Conservation (phyloP, 129 eudicot genomes). For the Ambrosia trifida region DNA sequence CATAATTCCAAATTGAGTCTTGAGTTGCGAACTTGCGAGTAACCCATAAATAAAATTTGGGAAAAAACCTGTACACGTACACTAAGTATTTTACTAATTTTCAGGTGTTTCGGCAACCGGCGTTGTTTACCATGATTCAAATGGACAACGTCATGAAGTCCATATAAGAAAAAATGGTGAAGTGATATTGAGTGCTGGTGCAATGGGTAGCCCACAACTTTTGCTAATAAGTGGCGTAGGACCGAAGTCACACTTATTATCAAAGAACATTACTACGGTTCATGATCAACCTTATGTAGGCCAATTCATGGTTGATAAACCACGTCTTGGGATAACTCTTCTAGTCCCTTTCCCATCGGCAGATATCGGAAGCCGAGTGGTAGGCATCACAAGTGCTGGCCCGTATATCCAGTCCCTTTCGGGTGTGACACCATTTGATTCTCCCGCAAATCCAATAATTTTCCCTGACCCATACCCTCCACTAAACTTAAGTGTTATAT, state of each 20-base stretch:
- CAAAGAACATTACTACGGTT: conserved; percentile 22
- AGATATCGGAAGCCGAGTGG: conserved; percentile 14
- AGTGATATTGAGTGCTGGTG: conserved; percentile 42
- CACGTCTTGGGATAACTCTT: conserved; percentile 13
- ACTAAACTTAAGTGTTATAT: conserved; percentile 16
- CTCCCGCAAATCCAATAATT: conserved; percentile 12
- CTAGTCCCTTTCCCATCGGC: conserved; percentile 8
- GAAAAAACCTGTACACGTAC: too few relatives aligned
- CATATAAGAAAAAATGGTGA: conserved; percentile 31
- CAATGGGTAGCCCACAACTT: conserved; percentile 44
- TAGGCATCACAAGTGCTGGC: conserved; percentile 24
- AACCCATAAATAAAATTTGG: too few relatives aligned
- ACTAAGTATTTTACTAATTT: too few relatives aligned
- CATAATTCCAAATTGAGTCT: too few relatives aligned
- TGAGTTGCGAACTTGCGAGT: too few relatives aligned
- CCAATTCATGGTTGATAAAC: conserved; percentile 33
- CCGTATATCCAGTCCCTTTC: conserved; percentile 9
- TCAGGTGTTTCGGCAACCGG: conserved; percentile 20
- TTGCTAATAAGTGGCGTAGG: conserved; percentile 34
- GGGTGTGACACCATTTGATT: too few relatives aligned
- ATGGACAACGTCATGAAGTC: conserved; percentile 21
- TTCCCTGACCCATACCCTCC: conserved; percentile 12
- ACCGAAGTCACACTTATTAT: conserved; percentile 7
- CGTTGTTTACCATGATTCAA: conserved; percentile 30
- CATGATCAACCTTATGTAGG: conserved; percentile 29